Evolutionary conservation across 371 early-diverging fungal genomes (phyloP), one percentile per base, ranked within the genome.

Genomic region (Lichtheimia ornata): DNA sequence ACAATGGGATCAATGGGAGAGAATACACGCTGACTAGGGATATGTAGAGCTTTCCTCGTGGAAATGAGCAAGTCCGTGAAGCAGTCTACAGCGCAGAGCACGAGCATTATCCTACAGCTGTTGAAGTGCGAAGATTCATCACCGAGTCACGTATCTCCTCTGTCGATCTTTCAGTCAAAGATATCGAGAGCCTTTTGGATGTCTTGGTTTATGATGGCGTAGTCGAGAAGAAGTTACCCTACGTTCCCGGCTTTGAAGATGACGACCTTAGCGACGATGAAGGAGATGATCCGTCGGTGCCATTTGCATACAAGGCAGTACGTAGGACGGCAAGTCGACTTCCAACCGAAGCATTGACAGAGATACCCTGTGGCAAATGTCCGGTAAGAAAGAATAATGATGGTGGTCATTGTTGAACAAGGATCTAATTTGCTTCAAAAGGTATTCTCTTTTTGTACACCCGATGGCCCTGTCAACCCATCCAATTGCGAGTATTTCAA

Each of bases 181-280:
- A 99, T 62, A 88, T 98, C 30, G 81, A 86, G 18, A 83, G 79
- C 67, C 74, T 98, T 42, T 69, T 97, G 58, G 94, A 96, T 68
- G 86, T 92, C 22, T 81, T 99, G 15, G 87, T 92, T 5, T 96
- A 91, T 66, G 98, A 98, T 69, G 95, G 95, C 35, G 90, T 89
- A 56, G 76, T 96, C 6, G 91, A 93, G 68, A 82, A 84, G 50
- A 76, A 83, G 61, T 55, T 84, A 27, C 81, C 88, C 3, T 80
- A 68, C 28, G 70, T 81, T 61, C 76, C 72, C 43, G 77, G 81
- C 25, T 81, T 77, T 68, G 76, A 72, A 24, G 59, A 59, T 14
- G 84, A 79, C 40, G 78, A 66, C 17, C 5, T 47, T 12, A 47
- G 47, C 9, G 47, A 47, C 17, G 85, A 83, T 43, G 84, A 85